Conservation (phyloP, 306 rosid species). For the Adenanthera pavonina region DNA sequence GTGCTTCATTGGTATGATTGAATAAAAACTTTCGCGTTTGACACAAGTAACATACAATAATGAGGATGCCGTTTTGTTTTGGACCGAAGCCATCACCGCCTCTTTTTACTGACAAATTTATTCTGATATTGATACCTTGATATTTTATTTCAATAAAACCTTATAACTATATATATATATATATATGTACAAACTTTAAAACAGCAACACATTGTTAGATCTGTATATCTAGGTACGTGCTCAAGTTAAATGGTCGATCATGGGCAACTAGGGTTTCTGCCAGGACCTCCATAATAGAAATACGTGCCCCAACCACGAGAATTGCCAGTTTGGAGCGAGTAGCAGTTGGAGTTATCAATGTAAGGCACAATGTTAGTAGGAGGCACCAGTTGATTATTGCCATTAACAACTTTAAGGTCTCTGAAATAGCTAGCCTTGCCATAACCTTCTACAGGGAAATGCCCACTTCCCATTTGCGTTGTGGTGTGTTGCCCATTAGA, state of each 20-base stretch:
- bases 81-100: too few species aligned
- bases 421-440: not conserved
- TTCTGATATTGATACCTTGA: too few species aligned
- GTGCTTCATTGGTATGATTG: too few species aligned
- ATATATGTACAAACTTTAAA: too few species aligned
- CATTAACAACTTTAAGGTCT: not conserved
- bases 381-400: not conserved
- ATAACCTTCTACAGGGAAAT: not conserved
- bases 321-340: not conserved
- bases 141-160: too few species aligned
- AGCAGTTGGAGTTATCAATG: not conserved
- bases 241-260: not conserved
- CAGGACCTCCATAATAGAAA: not conserved
- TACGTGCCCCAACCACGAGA: not conserved
- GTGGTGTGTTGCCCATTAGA: not conserved
- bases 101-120: too few species aligned
- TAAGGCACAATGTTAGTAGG: not conserved
- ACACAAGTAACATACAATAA: too few species aligned
- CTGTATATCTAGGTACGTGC: too few species aligned
- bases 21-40: too few species aligned
- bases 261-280: conserved; percentile 1
- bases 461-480: conserved; percentile 13
- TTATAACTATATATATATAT: too few species aligned
- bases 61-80: too few species aligned
- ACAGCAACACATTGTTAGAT: too few species aligned